phyloP scores from a whole-genome alignment of 345 rosid genomes.

The Raphanus raphanistrum region DNA sequence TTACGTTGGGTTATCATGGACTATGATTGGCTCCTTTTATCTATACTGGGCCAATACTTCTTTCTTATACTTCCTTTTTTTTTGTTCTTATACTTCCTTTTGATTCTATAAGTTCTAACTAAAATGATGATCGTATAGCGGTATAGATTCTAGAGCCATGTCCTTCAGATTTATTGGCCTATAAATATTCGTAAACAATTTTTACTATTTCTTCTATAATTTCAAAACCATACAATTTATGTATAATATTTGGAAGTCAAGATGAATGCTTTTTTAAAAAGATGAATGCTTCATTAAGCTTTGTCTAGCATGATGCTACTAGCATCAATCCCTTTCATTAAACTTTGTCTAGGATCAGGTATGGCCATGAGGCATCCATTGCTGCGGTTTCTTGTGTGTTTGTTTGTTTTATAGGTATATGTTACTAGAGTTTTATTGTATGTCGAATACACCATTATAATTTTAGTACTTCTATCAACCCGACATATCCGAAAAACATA shows the following conservation, averaged over 20 bases:
- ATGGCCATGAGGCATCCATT: not conserved
- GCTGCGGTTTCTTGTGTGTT: not conserved
- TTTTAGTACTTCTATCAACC: not conserved
- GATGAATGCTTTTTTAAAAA: too few species aligned
- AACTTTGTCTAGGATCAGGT: not conserved
- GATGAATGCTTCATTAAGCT: not conserved
- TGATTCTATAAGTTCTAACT: not conserved
- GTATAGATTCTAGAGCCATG: not conserved
- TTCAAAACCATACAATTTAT: not conserved
- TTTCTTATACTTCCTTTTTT: not conserved
- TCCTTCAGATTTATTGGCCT: not conserved
- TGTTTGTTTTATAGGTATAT: not conserved
- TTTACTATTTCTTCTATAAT: too few species aligned
- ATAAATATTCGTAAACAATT: not conserved
- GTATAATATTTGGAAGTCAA: too few species aligned
- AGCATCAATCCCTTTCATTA: not conserved
- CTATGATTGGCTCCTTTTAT: not conserved
- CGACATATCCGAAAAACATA: not conserved
- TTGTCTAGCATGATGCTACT: not conserved
- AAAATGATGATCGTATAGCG: not conserved
- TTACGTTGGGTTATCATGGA: not conserved
- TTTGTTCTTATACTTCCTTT: too few species aligned
- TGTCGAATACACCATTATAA: not conserved
- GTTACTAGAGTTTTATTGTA: not conserved
- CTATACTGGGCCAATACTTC: not conserved